Evolutionary conservation across 2,329 filamentous ascomycete genomes (phyloP).

Genomic region (Aureobasidium sp.): DNA sequence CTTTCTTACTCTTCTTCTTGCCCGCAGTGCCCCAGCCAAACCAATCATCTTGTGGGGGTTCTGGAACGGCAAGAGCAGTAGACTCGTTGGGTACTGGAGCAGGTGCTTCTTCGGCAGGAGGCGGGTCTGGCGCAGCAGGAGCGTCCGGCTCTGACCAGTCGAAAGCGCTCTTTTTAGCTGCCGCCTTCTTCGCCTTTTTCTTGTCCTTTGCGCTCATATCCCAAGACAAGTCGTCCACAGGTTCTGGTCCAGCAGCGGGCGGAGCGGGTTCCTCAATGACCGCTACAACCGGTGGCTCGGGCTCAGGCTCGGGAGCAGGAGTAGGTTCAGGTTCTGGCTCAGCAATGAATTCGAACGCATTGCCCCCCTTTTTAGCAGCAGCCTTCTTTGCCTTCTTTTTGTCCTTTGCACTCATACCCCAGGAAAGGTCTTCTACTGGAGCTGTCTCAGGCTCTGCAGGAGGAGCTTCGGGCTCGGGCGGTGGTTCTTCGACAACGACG

Average conservation of each 20-base stretch:
- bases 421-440: slow-evolving; percentile 24
- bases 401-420: slow-evolving; percentile 31
- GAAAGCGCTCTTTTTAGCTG: slow-evolving; percentile 24
- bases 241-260: background rate
- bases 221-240: slow-evolving; percentile 16
- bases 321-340: slow-evolving; percentile 24
- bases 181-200: slow-evolving; percentile 35
- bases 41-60: slow-evolving; percentile 20
- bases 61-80: slow-evolving; percentile 17
- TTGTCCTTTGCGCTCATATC: slow-evolving; percentile 19
- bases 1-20: slow-evolving; percentile 25
- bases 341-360: slow-evolving; percentile 20
- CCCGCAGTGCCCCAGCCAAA: slow-evolving; percentile 21
- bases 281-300: slow-evolving; percentile 21
- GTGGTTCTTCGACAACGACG: slow-evolving; percentile 16
- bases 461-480: slow-evolving; percentile 26
- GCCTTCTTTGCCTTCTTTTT: slow-evolving; percentile 43
- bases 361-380: slow-evolving; percentile 29
- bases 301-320: slow-evolving; percentile 22
- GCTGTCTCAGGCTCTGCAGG: slow-evolving; percentile 32
- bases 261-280: background rate
- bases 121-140: slow-evolving; percentile 18
- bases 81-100: slow-evolving; percentile 29
- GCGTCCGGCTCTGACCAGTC: slow-evolving; percentile 16
- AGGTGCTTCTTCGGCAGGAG: slow-evolving; percentile 17